phyloP scores from a whole-genome alignment of 495 filamentous ascomycete genomes.

The Sabuloglossum arenarium region DNA sequence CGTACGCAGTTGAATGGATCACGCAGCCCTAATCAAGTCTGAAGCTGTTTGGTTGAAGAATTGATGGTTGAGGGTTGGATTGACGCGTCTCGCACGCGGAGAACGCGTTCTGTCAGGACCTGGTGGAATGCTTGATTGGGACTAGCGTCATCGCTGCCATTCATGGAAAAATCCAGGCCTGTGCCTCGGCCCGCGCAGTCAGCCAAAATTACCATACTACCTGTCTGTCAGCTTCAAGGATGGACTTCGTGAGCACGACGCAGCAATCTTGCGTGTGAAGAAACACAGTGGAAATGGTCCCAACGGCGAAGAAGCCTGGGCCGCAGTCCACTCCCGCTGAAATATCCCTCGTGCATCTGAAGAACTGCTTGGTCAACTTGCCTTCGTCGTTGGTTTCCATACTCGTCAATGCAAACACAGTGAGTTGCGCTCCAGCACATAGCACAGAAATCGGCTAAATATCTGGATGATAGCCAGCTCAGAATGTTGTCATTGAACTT shows the following conservation, averaged over 20 bases:
- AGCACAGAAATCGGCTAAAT: not conserved
- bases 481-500: constrained; percentile 91
- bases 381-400: constrained; percentile 65
- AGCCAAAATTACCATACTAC: not conserved
- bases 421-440: constrained; percentile 21
- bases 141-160: not conserved
- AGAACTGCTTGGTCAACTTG: constrained; percentile 87
- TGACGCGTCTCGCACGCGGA: not conserved
- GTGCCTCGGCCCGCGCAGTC: constrained; percentile 2
- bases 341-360: constrained; percentile 60
- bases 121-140: not conserved
- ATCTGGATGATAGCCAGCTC: constrained; percentile 37
- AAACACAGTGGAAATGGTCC: constrained; percentile 6
- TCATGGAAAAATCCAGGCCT: not conserved
- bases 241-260: not conserved
- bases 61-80: constrained; percentile 8
- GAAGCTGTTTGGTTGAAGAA: not conserved
- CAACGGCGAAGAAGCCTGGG: constrained; percentile 25
- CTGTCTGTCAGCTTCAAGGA: not conserved
- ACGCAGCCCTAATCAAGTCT: not conserved
- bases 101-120: constrained; percentile 5
- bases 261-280: not conserved
- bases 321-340: constrained; percentile 48
- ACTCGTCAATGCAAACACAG: constrained; percentile 71
- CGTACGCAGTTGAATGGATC: not conserved